phyloP scores from a whole-genome alignment of 2,329 filamentous ascomycete species.

The Pseudocercospora ulei region DNA sequence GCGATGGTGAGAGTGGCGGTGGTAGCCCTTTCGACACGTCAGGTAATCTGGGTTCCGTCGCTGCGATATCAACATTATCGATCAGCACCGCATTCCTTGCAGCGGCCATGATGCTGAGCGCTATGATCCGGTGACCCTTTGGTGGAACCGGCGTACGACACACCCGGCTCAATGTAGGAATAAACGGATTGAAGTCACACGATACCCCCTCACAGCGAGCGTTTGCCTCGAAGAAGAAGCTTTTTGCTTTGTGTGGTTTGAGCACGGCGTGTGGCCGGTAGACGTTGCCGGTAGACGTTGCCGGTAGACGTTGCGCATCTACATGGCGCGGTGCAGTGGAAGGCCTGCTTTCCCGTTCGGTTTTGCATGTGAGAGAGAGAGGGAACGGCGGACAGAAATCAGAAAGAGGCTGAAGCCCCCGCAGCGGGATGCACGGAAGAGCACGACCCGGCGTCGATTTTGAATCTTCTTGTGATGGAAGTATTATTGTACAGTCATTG shows the following conservation, averaged over 20 bases:
- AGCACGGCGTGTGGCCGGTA: conserved; percentile 5
- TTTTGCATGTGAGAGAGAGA: background rate
- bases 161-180: background rate
- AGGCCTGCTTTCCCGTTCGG: background rate
- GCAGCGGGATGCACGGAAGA: conserved; percentile 2
- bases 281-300: conserved; percentile 3
- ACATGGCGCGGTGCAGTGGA: conserved; percentile 6
- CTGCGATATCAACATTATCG: background rate
- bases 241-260: conserved; percentile 6
- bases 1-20: conserved; percentile 34
- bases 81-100: conserved; percentile 5
- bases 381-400: background rate
- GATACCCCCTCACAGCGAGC: conserved; percentile 7
- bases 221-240: conserved; percentile 4
- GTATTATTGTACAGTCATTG: conserved; percentile 2
- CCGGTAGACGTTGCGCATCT: conserved; percentile 7
- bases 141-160: too few species aligned
- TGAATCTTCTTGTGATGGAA: conserved; percentile 6
- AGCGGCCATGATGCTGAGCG: conserved; percentile 7
- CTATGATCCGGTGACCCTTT: conserved; percentile 7
- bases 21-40: conserved; percentile 41
- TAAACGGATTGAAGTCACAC: conserved; percentile 6
- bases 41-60: conserved; percentile 17
- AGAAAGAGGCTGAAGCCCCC: background rate
- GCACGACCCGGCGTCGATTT: conserved; percentile 1